These are phyloP conservation scores for Kwoniella heveanensis DNA, from an alignment of 768 basidiomycete species.

Conservation along the genomic window DNA sequence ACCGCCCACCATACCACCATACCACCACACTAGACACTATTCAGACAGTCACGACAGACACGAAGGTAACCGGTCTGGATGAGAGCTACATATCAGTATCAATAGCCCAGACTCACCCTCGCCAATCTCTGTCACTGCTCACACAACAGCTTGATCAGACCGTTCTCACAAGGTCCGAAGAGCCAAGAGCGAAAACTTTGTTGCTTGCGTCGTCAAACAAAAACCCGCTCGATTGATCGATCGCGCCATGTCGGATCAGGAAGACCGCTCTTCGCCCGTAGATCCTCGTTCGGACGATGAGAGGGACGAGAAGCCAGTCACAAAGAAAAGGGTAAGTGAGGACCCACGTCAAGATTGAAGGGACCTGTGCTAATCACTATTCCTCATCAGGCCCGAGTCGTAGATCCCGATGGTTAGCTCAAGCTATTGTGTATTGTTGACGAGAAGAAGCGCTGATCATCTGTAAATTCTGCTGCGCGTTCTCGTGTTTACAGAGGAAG, in stretches of 20 bases:
- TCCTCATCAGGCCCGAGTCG: slow-evolving; percentile 25
- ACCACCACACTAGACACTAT: neutral
- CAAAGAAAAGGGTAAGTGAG: slow-evolving; percentile 40
- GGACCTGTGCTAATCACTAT: neutral
- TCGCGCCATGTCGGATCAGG: slow-evolving; percentile 37
- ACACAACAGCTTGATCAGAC: too few relatives aligned
- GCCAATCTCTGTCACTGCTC: neutral
- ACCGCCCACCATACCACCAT: slow-evolving; percentile 8
- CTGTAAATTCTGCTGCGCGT: too few relatives aligned
- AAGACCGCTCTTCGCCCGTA: slow-evolving; percentile 27
- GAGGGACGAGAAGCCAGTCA: slow-evolving; percentile 18
- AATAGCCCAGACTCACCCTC: neutral
- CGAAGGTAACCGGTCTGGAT: neutral
- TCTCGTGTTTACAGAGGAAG: slow-evolving; percentile 18
- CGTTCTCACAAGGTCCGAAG: neutral
- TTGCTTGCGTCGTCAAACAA: too few relatives aligned
- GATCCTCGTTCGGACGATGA: slow-evolving; percentile 22
- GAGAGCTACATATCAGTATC: too few relatives aligned
- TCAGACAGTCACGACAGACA: neutral
- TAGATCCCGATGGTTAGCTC: slow-evolving; percentile 44
- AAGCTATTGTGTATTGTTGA: too few relatives aligned
- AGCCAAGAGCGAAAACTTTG: neutral
- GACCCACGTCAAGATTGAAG: neutral
- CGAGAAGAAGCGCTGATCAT: too few relatives aligned
- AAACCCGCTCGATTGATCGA: neutral